Evolutionary conservation across 2,329 filamentous ascomycete species (phyloP).

Genomic region (Cercospora sp.): DNA sequence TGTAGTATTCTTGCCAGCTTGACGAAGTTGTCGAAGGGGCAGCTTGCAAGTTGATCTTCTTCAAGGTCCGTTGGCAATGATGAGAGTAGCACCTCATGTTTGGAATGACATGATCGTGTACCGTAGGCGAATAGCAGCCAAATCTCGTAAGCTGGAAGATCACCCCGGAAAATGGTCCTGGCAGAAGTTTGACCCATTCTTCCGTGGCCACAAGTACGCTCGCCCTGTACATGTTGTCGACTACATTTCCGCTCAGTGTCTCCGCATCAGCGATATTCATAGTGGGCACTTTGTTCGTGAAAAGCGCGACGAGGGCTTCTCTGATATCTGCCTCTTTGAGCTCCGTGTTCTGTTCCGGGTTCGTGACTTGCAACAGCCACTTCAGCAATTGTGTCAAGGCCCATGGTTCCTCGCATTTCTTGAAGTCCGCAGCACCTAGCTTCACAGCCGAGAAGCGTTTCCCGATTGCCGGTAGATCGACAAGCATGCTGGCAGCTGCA

Average conservation of each 20-base stretch:
- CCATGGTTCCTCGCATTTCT: conserved; percentile 86
- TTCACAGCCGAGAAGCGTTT: conserved; percentile 82
- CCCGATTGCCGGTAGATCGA: conserved; percentile 38
- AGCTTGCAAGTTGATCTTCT: conserved; percentile 85
- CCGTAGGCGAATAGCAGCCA: conserved; percentile 83
- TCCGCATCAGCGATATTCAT: conserved; percentile 99
- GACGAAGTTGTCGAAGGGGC: conserved; percentile 69
- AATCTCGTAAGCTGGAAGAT: conserved; percentile 88
- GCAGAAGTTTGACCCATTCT: conserved; percentile 94
- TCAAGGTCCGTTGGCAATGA: conserved; percentile 89
- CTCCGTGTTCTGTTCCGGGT: conserved; percentile 77
- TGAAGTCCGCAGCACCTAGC: conserved; percentile 76
- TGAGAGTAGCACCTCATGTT: conserved; percentile 83
- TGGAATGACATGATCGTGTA: conserved; percentile 68
- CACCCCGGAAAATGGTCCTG: conserved; percentile 79
- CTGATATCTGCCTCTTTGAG: conserved; percentile 80
- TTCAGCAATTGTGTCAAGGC: conserved; percentile 81
- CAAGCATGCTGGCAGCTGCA: conserved; percentile 33
- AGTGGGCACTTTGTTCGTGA: conserved; percentile 91
- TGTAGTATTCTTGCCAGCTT: conserved; percentile 90
- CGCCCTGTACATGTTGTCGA: conserved; percentile 75
- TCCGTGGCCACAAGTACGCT: conserved; percentile 83
- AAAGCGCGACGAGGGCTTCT: conserved; percentile 83
- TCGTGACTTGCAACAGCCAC: conserved; percentile 83
- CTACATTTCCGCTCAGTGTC: conserved; percentile 73